Conservation (phyloP, 345 rosid genomes). For the Salix koriyanagi region DNA sequence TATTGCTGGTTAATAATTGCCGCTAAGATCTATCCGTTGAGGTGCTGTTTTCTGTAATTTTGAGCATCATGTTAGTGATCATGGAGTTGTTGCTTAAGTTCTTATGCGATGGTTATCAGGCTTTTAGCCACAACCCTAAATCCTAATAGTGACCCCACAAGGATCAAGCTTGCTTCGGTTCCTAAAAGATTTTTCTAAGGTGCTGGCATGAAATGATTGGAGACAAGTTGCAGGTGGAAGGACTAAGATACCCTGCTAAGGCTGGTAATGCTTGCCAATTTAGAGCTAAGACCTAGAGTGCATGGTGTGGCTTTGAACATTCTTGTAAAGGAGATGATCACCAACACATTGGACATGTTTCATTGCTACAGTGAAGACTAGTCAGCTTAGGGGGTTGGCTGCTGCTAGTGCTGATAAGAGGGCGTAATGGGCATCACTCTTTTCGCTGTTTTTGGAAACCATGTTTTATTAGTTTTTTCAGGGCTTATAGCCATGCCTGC, state of each 20-base stretch:
- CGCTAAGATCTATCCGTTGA: slow-evolving; percentile 50
- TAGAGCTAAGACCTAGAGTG: not conserved
- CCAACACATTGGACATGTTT: not conserved
- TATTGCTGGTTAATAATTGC: slow-evolving; percentile 48
- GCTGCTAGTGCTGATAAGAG: slow-evolving; percentile 39
- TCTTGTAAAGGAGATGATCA: not conserved
- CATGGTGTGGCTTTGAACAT: not conserved
- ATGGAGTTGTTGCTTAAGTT: slow-evolving; percentile 48
- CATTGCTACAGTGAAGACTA: not conserved
- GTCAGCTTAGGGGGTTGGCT: slow-evolving; percentile 50
- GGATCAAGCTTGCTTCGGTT: slow-evolving; percentile 6
- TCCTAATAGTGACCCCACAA: not conserved
- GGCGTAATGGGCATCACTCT: not conserved
- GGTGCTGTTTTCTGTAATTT: slow-evolving; percentile 68
- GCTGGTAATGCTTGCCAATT: not conserved
- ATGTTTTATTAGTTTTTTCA: not conserved
- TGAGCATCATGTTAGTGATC: slow-evolving; percentile 68
- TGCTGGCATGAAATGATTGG: not conserved
- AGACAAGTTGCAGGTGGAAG: slow-evolving; percentile 6
- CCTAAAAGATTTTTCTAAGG: not conserved
- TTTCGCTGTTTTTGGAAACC: not conserved
- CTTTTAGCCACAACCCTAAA: slow-evolving; percentile 25
- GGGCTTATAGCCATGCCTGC: not conserved
- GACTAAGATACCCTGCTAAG: not conserved
- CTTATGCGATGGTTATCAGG: slow-evolving; percentile 49